Conservation (phyloP, 2,329 filamentous ascomycete genomes). For the Colletotrichum sp. region DNA sequence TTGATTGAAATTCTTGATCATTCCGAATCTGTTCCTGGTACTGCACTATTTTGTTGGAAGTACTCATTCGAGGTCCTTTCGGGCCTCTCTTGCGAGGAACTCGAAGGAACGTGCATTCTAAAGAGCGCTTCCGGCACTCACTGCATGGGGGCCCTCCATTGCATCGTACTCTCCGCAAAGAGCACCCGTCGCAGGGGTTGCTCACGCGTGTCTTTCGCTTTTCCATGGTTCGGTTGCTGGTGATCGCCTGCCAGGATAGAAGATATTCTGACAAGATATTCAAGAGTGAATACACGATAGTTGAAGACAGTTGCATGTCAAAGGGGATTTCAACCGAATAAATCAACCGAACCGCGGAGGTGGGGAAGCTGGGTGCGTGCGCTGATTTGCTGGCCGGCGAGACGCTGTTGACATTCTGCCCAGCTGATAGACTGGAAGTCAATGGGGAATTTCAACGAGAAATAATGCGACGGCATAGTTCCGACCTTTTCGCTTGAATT, state of each 20-base stretch:
- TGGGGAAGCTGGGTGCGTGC: neutral
- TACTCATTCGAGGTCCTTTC: neutral
- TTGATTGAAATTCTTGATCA: neutral
- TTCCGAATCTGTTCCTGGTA: neutral
- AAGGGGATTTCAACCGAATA: neutral
- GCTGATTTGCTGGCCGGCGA: neutral
- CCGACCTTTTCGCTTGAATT: neutral
- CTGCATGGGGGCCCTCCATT: neutral
- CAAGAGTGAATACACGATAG: neutral
- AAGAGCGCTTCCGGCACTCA: neutral
- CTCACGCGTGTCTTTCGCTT: neutral
- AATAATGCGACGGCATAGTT: neutral
- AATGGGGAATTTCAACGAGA: neutral
- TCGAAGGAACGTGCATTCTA: neutral
- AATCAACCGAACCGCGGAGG: neutral
- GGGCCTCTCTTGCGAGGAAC: neutral
- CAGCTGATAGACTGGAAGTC: neutral
- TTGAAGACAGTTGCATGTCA: neutral
- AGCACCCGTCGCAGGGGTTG: neutral
- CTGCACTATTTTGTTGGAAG: neutral
- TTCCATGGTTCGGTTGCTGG: neutral
- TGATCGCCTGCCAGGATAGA: neutral
- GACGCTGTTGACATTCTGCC: neutral
- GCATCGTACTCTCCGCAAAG: neutral
- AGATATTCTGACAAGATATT: neutral